These are phyloP conservation scores for Aspergillus puulaauensis DNA, from an alignment of 2,329 filamentous ascomycete genomes.

Conservation along the genomic window DNA sequence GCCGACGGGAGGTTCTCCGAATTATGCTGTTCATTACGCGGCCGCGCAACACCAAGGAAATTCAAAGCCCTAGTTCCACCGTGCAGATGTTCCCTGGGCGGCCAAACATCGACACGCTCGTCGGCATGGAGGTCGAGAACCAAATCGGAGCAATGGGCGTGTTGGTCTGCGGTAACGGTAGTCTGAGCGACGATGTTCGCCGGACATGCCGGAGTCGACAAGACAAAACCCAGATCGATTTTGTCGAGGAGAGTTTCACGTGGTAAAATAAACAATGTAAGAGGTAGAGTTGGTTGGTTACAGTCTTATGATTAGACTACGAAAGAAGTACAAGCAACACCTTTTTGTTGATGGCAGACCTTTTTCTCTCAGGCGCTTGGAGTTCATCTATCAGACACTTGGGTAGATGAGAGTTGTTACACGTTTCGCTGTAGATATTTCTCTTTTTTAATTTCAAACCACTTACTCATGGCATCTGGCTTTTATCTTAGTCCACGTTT, in stretches of 20 bases:
- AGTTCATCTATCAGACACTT: background rate
- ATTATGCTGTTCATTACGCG: conserved; percentile 90
- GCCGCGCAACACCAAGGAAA: conserved; percentile 78
- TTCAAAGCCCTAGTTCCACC: conserved; percentile 71
- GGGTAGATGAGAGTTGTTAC: background rate
- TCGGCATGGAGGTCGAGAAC: conserved; percentile 76
- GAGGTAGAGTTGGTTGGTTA: background rate
- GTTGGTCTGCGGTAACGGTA: conserved; percentile 74
- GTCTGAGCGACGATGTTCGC: conserved; percentile 73
- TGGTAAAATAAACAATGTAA: conserved; percentile 32
- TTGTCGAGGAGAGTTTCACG: conserved; percentile 72
- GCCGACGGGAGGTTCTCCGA: conserved; percentile 76
- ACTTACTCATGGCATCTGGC: background rate
- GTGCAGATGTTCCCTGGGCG: conserved; percentile 92
- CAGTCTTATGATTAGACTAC: background rate
- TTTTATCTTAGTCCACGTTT: background rate
- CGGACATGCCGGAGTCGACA: conserved; percentile 66
- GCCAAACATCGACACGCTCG: conserved; percentile 76
- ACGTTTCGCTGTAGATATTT: conserved; percentile 2
- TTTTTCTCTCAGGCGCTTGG: background rate
- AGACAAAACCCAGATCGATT: conserved; percentile 64
- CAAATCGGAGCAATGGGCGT: conserved; percentile 89
- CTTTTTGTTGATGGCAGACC: background rate
- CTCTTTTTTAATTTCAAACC: background rate
- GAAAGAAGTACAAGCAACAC: background rate